Percentiles rank a stretch among this genome's conserved stretches.
Conservation (phyloP, 805 yeast species). For the Ogataea ramenticola region DNA sequence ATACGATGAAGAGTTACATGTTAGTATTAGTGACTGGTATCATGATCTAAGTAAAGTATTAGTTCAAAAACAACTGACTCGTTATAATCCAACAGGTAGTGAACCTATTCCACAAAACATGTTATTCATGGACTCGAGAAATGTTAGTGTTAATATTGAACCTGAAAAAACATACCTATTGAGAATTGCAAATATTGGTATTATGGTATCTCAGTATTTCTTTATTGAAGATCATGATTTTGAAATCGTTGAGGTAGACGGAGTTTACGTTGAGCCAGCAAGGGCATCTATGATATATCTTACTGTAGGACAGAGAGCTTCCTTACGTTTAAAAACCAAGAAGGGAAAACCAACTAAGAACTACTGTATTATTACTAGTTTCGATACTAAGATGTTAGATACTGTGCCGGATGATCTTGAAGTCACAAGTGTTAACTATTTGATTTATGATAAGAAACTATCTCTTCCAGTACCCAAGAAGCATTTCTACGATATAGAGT, state of each 20-base stretch:
- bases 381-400: conserved; percentile 68
- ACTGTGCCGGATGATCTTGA: conserved; percentile 51
- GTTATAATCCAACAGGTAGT: conserved; percentile 79
- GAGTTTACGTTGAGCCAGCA: conserved; percentile 55
- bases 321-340: conserved; percentile 59
- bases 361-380: conserved; percentile 52
- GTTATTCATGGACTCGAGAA: conserved; percentile 58
- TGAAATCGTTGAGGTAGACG: conserved; percentile 69
- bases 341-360: conserved; percentile 30
- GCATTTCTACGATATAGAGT: conserved; percentile 16
- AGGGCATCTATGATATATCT: conserved; percentile 50
- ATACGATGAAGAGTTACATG: conserved; percentile 54
- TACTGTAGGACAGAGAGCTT: conserved; percentile 77
- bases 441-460: conserved; percentile 39
- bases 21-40: conserved; percentile 59
- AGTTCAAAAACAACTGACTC: conserved; percentile 40
- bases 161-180: conserved; percentile 57
- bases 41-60: conserved; percentile 45
- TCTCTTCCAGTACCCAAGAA: conserved; percentile 13
- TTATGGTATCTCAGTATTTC: conserved; percentile 68
- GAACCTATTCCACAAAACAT: conserved; percentile 72
- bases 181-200: conserved; percentile 59
- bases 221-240: conserved; percentile 66
- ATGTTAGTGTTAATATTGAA: conserved; percentile 46
- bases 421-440: conserved; percentile 45